These are phyloP conservation scores for Cordyceps tenuipes DNA, from an alignment of 2,329 filamentous ascomycete species.

Conservation along the genomic window DNA sequence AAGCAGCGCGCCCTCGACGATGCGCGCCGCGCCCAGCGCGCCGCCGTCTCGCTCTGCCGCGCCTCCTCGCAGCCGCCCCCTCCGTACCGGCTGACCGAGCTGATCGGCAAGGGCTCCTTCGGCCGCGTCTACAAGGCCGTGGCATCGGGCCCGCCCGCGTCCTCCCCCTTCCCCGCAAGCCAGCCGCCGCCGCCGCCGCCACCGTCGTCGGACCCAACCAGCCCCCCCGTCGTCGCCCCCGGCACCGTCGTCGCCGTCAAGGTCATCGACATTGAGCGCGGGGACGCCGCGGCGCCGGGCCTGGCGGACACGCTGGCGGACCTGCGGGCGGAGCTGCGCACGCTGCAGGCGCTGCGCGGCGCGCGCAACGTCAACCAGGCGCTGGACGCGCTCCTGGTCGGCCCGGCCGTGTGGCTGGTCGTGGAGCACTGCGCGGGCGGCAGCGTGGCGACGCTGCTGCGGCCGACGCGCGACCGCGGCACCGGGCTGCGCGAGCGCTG, in stretches of 20 bases:
- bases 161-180: no score
- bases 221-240: conserved; percentile 12
- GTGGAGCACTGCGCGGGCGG: conserved; percentile 62
- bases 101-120: conserved; percentile 60
- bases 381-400: conserved; percentile 54
- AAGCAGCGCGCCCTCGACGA: conserved; percentile 43
- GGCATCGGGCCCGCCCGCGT: no score
- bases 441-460: conserved; percentile 51
- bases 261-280: conserved; percentile 68
- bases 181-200: no score
- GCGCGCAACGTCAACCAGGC: conserved; percentile 60
- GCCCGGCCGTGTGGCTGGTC: conserved; percentile 59
- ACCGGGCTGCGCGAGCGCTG: conserved; percentile 38
- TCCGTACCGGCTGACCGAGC: conserved; percentile 50
- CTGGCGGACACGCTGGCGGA: conserved; percentile 43
- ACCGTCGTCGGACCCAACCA: neutral
- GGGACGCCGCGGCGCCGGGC: conserved; percentile 49
- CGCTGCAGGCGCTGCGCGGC: conserved; percentile 51
- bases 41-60: conserved; percentile 49
- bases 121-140: conserved; percentile 56
- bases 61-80: conserved; percentile 47
- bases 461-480: conserved; percentile 28
- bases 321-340: conserved; percentile 41
- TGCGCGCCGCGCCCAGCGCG: conserved; percentile 53
- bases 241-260: conserved; percentile 55